Conservation (phyloP, 73 alveolate species). For the Breviolum minutum region DNA sequence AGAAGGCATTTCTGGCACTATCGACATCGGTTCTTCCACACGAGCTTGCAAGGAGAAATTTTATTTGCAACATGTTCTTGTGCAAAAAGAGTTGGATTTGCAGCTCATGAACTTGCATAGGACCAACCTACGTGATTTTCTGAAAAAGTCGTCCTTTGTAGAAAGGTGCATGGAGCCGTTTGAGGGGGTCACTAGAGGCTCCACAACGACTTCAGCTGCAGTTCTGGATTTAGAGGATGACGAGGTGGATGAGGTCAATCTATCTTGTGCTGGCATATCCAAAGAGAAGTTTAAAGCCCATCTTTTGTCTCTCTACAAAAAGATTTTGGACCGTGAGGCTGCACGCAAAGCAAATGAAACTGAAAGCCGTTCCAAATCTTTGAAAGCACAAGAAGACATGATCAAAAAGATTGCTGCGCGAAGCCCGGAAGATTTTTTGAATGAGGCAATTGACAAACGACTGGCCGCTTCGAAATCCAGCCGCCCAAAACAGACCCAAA, state of each 20-base stretch:
- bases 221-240: neutral
- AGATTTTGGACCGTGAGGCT: neutral
- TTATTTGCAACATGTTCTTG: neutral
- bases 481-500: neutral
- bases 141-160: too few species aligned
- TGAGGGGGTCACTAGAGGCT: neutral
- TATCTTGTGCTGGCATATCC: neutral
- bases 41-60: neutral
- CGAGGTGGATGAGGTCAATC: neutral
- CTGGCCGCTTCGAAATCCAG: neutral
- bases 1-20: neutral
- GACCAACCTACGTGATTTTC: neutral
- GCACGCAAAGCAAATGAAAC: neutral
- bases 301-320: neutral
- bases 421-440: neutral
- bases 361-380: neutral
- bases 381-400: neutral
- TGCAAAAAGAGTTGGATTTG: neutral
- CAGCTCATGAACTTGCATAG: neutral
- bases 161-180: too few species aligned
- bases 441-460: neutral
- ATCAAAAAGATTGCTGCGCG: neutral
- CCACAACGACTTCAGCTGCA: neutral
- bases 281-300: neutral
- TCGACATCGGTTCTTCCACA: neutral